Conservation (phyloP, 495 filamentous ascomycete genomes). For the Penicillium cinerascens region DNA sequence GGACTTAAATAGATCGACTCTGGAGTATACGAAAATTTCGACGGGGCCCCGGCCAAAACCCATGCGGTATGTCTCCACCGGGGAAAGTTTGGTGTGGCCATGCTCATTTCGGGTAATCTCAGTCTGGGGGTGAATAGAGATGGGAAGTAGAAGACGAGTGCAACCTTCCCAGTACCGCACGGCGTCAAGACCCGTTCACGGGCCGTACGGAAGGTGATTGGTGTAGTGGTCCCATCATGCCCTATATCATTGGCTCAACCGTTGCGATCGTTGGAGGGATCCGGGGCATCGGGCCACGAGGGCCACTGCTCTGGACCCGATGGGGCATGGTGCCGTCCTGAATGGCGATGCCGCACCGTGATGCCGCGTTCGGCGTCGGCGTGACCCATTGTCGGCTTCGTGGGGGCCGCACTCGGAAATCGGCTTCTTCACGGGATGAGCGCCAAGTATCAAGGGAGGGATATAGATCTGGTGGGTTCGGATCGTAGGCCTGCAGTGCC, state of each 20-base stretch:
- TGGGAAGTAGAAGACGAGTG: slow-evolving; percentile 7
- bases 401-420: background rate
- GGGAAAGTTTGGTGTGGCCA: background rate
- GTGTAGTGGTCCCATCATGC: background rate
- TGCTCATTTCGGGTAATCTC: slow-evolving; percentile 13
- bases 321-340: background rate
- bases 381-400: background rate
- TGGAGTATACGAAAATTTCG: background rate
- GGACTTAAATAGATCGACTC: slow-evolving; percentile 6
- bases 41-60: background rate
- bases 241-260: slow-evolving; percentile 10
- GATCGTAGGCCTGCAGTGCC: no score
- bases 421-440: background rate
- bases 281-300: slow-evolving; percentile 24
- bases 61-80: background rate
- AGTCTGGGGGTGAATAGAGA: slow-evolving; percentile 2
- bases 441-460: background rate
- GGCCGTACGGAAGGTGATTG: slow-evolving; percentile 3
- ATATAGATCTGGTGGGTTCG: background rate
- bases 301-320: background rate
- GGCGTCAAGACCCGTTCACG: slow-evolving; percentile 22
- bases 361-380: slow-evolving; percentile 20
- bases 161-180: slow-evolving; percentile 9
- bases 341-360: no score
- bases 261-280: slow-evolving; percentile 14